These are phyloP conservation scores for Phytophthora chlamydospora DNA, from an alignment of 352 stramenopile genomes.

Conservation along the genomic window DNA sequence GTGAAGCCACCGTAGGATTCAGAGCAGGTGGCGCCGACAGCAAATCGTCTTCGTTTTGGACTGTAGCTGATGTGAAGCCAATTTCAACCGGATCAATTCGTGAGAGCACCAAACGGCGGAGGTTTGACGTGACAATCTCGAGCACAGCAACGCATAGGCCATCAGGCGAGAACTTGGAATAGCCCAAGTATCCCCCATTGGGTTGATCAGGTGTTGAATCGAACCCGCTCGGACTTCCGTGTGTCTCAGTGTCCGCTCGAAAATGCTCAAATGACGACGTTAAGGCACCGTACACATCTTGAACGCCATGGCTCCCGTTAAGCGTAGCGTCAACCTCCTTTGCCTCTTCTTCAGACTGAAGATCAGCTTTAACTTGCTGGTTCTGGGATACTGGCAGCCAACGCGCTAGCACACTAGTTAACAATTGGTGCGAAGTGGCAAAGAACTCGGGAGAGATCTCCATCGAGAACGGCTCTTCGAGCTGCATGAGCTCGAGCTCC, in stretches of 20 bases:
- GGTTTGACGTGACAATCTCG: constrained; percentile 81
- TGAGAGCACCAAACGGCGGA: constrained; percentile 81
- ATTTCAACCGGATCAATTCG: constrained; percentile 78
- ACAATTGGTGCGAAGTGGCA: constrained; percentile 64
- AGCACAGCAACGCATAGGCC: constrained; percentile 74
- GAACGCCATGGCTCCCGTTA: constrained; percentile 9
- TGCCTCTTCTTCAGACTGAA: constrained; percentile 25
- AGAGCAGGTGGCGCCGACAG: constrained; percentile 66
- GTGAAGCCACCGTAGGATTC: constrained; percentile 60
- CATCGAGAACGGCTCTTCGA: constrained; percentile 86
- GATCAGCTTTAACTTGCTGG: constrained; percentile 9
- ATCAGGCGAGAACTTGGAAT: constrained; percentile 53
- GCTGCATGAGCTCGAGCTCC: constrained; percentile 71
- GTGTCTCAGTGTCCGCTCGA: constrained; percentile 7
- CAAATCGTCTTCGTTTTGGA: constrained; percentile 50
- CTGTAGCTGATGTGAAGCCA: constrained; percentile 53
- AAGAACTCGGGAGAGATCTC: constrained; percentile 85
- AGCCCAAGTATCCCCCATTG: constrained; percentile 4
- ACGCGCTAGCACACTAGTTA: constrained; percentile 60
- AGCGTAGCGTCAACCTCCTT: constrained; percentile 18
- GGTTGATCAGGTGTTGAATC: constrained; percentile 6
- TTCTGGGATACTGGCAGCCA: constrained; percentile 49
- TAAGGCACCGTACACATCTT: constrained; percentile 36
- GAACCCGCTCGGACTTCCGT: not conserved
- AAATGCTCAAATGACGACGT: constrained; percentile 30